Percentiles rank a stretch among this genome's conserved stretches.
Conservation (phyloP, 257 asterid genomes). For the Nyctanthes arbortristis region DNA sequence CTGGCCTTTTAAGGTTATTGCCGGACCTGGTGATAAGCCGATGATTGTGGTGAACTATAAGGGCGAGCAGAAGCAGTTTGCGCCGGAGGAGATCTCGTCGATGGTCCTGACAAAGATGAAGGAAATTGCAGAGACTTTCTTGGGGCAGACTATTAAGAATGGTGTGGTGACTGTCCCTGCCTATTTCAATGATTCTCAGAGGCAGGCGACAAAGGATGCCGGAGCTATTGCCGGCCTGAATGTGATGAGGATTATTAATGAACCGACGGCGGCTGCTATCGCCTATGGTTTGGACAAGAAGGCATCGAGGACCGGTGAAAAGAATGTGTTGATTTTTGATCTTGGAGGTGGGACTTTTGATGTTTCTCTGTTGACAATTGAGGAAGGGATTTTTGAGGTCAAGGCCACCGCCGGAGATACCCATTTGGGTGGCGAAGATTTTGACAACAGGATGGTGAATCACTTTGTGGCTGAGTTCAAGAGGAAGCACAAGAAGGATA, state of each 20-base stretch:
- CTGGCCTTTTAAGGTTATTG: conserved; percentile 9
- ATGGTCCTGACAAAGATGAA: conserved; percentile 5
- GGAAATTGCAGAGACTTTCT: background rate
- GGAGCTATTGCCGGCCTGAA: background rate
- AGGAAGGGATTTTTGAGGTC: conserved; percentile 2
- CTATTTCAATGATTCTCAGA: conserved; percentile 1
- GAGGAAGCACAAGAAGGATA: conserved; percentile 38
- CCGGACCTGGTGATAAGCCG: background rate
- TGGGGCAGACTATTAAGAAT: background rate
- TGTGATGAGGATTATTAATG: background rate
- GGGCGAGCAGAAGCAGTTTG: conserved; percentile 3
- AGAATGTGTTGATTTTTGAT: background rate
- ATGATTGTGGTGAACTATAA: conserved; percentile 5
- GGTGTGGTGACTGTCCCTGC: background rate
- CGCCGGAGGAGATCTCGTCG: conserved; percentile 1
- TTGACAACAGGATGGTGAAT: conserved; percentile 1
- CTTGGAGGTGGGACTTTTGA: conserved; percentile 5
- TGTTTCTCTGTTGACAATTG: background rate
- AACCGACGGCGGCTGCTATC: background rate
- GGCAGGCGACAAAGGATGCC: conserved; percentile 6
- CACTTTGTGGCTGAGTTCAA: conserved; percentile 24
- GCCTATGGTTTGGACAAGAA: conserved; percentile 1
- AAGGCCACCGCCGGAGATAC: conserved; percentile 2
- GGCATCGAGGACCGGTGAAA: background rate
- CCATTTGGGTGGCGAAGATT: conserved; percentile 1